These are phyloP conservation scores for Aquilaria agallochum DNA, from an alignment of 441 rosid species.

Conservation along the genomic window DNA sequence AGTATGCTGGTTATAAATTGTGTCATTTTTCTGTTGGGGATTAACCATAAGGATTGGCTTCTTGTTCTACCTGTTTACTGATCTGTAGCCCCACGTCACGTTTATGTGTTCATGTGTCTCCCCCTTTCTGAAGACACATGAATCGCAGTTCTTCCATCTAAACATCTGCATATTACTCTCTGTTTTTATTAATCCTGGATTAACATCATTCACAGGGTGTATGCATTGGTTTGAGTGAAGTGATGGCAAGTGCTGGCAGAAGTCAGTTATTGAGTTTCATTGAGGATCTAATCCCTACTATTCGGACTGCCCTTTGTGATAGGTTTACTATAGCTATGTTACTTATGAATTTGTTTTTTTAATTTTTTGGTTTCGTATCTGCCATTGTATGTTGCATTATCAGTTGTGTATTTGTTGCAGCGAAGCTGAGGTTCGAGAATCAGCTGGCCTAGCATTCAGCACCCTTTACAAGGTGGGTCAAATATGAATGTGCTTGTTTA, in stretches of 20 bases:
- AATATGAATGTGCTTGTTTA: background rate
- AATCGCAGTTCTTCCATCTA: background rate
- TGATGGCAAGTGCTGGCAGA: conserved; percentile 99
- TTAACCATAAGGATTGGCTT: background rate
- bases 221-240: conserved; percentile 99
- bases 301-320: conserved; percentile 98
- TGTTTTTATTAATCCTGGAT: conserved; percentile 10
- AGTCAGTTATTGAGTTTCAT: conserved; percentile 92
- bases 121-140: background rate
- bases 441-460: conserved; percentile 98
- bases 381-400: conserved; percentile 4
- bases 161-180: background rate
- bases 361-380: conserved; percentile 11
- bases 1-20: too few species aligned
- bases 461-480: conserved; percentile 89
- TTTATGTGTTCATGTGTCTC: background rate
- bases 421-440: conserved; percentile 90
- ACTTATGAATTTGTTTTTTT: conserved; percentile 11
- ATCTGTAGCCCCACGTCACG: background rate
- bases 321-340: conserved; percentile 42
- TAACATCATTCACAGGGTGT: conserved; percentile 68
- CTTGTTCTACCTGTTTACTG: background rate
- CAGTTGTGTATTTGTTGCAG: conserved; percentile 35
- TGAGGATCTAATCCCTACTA: conserved; percentile 96
- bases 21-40: background rate